Base-by-base conservation (phyloP, 768 basidiomycete genomes). In the Termitomyces bulborhizus region DNA sequence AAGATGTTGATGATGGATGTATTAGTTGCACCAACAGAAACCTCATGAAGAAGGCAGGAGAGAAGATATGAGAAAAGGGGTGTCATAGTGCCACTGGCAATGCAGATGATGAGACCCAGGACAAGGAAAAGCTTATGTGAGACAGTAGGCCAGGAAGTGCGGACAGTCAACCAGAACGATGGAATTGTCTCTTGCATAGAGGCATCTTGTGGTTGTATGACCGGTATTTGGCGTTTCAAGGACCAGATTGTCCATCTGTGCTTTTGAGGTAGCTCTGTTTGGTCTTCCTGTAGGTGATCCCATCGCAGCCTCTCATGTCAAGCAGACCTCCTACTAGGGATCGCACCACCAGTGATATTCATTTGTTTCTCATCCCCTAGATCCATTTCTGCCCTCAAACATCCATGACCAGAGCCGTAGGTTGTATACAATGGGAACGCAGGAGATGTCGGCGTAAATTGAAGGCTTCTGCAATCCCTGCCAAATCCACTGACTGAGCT, bases 31-130 rank as follows among this genome's bases (percentile, higher is more conserved):
- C 86, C 84, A 62, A 75, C 78, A 37, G 88, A 86, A 13, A 91
- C 84, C 58, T 88, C 79, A 66, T 81, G 86, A 53, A 96, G 78
- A 13, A 98, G 80, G 7, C 78, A 79, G 8, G 93, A 90, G 62
- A 97, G 84, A 59, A 94, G 79, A 75, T 79, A 92, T 1, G 96
- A 94, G 77, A 98, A 99, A 44, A 98, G 56, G 3, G 97, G 96
- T 0, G 93, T 97, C 76, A 89, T 83, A 3, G 89, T 79, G 21
- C 97, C 96, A 60, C 84, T 88, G 51, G 81, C 68, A 40, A 93
- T 58, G 55, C 86, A 86, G n/a, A 81, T 64, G 54, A 84, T 2
- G 26, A 96, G 73, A 16, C 94, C 94, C 51, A 90, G 29, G 65
- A 83, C 62, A 56, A 97, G 68, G 42, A 90, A 59, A 4, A 76